Evolutionary conservation across 2,329 filamentous ascomycete species (phyloP).

Genomic region (Pseudovirgaria hyperparasitica): DNA sequence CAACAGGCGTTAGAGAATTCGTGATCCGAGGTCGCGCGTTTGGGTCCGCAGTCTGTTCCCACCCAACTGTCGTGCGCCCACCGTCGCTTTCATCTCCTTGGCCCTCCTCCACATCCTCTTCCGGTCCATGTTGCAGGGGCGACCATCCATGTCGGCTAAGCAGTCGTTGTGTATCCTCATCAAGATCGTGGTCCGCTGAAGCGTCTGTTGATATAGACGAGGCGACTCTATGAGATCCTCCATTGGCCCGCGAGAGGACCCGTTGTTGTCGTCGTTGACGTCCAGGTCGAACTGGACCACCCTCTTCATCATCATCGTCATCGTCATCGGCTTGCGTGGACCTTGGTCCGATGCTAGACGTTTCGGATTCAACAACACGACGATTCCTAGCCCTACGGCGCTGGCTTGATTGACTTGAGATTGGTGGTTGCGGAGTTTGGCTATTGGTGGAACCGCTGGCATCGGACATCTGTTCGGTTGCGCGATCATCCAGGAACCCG

Average conservation of each 20-base stretch:
- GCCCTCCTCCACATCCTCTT: slow-evolving; percentile 25
- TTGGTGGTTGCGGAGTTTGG: slow-evolving; percentile 17
- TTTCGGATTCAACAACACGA: slow-evolving; percentile 26
- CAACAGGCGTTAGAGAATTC: slow-evolving; percentile 35
- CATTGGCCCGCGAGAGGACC: slow-evolving; percentile 20
- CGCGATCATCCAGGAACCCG: slow-evolving; percentile 26
- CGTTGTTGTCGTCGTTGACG: slow-evolving; percentile 18
- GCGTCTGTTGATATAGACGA: slow-evolving; percentile 22
- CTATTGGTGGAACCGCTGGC: slow-evolving; percentile 16
- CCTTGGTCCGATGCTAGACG: slow-evolving; percentile 23
- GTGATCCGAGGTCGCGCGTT: slow-evolving; percentile 31
- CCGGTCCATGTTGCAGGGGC: slow-evolving; percentile 17
- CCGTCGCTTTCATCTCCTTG: slow-evolving; percentile 28
- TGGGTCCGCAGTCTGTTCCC: slow-evolving; percentile 31
- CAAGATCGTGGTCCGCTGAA: slow-evolving; percentile 21
- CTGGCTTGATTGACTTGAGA: slow-evolving; percentile 9
- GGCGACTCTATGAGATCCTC: slow-evolving; percentile 10
- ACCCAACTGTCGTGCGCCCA: slow-evolving; percentile 31
- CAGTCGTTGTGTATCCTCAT: slow-evolving; percentile 24
- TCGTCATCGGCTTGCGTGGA: slow-evolving; percentile 22
- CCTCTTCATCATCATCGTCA: slow-evolving; percentile 23
- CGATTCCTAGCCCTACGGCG: slow-evolving; percentile 17
- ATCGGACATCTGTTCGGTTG: slow-evolving; percentile 11
- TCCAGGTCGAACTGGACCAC: slow-evolving; percentile 19
- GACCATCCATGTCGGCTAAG: slow-evolving; percentile 24